Percentiles rank a stretch among this genome's conserved stretches.
Evolutionary conservation across 805 yeast species (phyloP).

Genomic region (Saccharomycopsis fodiens): DNA sequence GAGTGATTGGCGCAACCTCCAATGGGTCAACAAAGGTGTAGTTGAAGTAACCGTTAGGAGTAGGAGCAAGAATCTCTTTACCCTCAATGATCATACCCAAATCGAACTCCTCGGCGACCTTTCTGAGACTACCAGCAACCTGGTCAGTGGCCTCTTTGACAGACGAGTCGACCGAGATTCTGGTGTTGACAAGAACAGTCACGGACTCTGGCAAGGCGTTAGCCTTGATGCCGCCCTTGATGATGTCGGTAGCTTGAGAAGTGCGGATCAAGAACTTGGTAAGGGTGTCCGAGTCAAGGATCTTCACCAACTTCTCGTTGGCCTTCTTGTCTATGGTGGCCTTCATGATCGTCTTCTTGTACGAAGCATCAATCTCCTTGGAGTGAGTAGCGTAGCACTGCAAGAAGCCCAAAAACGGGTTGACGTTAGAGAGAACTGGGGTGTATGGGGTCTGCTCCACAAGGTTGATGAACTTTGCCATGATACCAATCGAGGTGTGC

Average conservation of each 20-base stretch:
- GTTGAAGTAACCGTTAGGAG: slow-evolving; percentile 27
- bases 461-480: slow-evolving; percentile 46
- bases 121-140: slow-evolving; percentile 30
- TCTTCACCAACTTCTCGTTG: slow-evolving; percentile 28
- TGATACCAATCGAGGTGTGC: slow-evolving; percentile 73
- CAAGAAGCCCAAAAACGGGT: slow-evolving; percentile 51
- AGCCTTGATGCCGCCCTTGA: slow-evolving; percentile 66
- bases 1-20: slow-evolving; percentile 51
- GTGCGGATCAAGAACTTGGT: slow-evolving; percentile 41
- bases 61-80: slow-evolving; percentile 11
- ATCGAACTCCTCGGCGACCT: slow-evolving; percentile 38
- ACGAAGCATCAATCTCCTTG: slow-evolving; percentile 24
- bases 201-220: slow-evolving; percentile 71
- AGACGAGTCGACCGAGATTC: slow-evolving; percentile 53
- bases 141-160: slow-evolving; percentile 35
- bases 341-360: slow-evolving; percentile 28
- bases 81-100: slow-evolving; percentile 40
- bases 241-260: slow-evolving; percentile 59
- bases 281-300: not conserved
- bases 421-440: slow-evolving; percentile 39
- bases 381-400: slow-evolving; percentile 59
- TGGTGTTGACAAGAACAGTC: slow-evolving; percentile 48
- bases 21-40: slow-evolving; percentile 27
- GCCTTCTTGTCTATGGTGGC: slow-evolving; percentile 32
- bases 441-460: slow-evolving; percentile 53